A percentile compares a stretch with the other conserved stretches of the same genome.
phyloP scores from a whole-genome alignment of 306 rosid genomes.

The Trifolium subterraneum region DNA sequence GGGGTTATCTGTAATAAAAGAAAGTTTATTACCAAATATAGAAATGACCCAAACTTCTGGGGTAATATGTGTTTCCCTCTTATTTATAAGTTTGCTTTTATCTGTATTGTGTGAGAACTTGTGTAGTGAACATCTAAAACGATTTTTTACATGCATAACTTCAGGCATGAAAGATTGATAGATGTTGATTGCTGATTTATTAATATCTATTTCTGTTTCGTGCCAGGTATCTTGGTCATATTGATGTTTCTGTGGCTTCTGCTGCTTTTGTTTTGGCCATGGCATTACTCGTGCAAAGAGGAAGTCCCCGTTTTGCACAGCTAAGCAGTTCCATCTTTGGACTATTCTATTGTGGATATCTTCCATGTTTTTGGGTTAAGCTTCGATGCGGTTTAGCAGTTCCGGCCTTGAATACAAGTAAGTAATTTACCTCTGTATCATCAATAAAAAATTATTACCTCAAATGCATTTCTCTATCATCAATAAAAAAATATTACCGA shows the following conservation, averaged over 20 bases:
- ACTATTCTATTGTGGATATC: constrained; percentile 92
- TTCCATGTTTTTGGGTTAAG: constrained; percentile 98
- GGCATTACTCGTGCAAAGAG: constrained; percentile 85
- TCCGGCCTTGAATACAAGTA: constrained; percentile 87
- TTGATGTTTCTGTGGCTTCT: constrained; percentile 90
- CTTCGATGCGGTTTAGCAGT: constrained; percentile 98
- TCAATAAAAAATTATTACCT: not conserved
- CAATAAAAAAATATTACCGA: not conserved
- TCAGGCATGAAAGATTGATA: constrained; percentile 23
- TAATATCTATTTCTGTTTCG: constrained; percentile 39
- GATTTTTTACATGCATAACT: not conserved
- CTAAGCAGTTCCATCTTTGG: constrained; percentile 95
- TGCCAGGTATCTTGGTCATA: constrained; percentile 84
- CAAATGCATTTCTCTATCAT: not conserved
- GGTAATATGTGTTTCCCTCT: constrained; percentile 11
- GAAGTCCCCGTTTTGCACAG: constrained; percentile 92
- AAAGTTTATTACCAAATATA: no score
- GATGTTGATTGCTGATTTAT: constrained; percentile 49
- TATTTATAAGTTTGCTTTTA: constrained; percentile 26
- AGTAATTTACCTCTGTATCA: constrained; percentile 37
- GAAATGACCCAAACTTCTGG: not conserved
- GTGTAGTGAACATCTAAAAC: constrained; percentile 18
- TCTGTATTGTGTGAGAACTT: constrained; percentile 11
- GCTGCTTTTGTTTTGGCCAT: constrained; percentile 90
- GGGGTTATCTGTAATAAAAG: no score